These are phyloP conservation scores for Beauveria medogensis DNA, from an alignment of 2,329 filamentous ascomycete genomes.

Conservation along the genomic window DNA sequence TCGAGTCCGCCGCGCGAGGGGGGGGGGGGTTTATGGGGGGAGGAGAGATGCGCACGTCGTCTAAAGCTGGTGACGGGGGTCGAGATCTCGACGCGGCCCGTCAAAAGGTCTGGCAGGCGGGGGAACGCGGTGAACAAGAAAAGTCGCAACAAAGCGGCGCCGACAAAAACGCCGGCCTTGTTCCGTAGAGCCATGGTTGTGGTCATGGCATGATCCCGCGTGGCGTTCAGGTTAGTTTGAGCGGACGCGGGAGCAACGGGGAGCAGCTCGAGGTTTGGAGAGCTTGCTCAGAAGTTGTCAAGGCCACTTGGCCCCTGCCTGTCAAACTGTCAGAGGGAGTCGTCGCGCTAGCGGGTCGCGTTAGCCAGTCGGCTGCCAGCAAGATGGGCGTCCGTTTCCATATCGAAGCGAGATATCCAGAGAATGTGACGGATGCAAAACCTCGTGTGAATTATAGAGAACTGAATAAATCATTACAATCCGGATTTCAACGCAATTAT, in stretches of 20 bases:
- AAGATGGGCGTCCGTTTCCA: too few species aligned
- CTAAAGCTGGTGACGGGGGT: conserved; percentile 98
- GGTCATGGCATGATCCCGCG: conserved; percentile 25
- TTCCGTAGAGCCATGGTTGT: conserved; percentile 32
- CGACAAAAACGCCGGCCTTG: conserved; percentile 55
- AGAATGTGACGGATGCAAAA: background rate
- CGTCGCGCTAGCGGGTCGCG: conserved; percentile 5
- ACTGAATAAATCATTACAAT: too few species aligned
- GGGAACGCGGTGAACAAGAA: conserved; percentile 76
- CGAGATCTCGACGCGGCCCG: conserved; percentile 88
- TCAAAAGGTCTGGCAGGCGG: conserved; percentile 73
- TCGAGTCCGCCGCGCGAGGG: background rate
- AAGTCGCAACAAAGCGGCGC: conserved; percentile 71
- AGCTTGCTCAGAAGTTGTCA: conserved; percentile 13
- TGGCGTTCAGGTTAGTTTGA: background rate
- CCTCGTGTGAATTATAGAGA: too few species aligned
- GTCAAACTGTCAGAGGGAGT: background rate
- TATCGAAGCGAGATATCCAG: background rate
- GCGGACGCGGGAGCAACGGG: background rate
- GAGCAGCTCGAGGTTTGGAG: background rate
- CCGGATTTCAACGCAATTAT: too few species aligned
- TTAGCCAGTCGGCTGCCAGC: background rate
- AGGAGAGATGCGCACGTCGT: conserved; percentile 55
- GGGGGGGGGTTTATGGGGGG: too few species aligned
- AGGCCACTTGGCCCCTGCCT: conserved; percentile 18